Evolutionary conservation across 2,329 filamentous ascomycete species (phyloP).

Genomic region (Hypoxylon sp.): DNA sequence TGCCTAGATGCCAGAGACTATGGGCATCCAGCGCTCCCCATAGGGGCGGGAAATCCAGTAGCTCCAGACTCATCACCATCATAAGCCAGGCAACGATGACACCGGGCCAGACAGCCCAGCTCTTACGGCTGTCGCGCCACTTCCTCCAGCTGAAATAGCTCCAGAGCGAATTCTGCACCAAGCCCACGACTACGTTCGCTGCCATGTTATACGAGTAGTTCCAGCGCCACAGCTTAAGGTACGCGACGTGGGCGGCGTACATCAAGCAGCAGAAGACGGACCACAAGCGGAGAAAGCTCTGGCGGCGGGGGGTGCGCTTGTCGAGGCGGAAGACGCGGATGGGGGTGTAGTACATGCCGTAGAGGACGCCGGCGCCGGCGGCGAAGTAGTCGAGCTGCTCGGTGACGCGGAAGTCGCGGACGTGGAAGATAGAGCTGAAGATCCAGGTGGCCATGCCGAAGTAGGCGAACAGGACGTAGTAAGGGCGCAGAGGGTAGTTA

Average conservation of each 20-base stretch:
- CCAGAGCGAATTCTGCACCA: slow-evolving; percentile 87
- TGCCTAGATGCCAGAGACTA: slow-evolving; percentile 94
- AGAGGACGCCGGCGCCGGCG: slow-evolving; percentile 88
- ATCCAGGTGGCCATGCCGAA: slow-evolving; percentile 86
- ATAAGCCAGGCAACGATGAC: slow-evolving; percentile 92
- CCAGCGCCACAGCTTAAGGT: slow-evolving; percentile 87
- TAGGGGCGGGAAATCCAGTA: slow-evolving; percentile 92
- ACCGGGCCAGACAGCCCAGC: slow-evolving; percentile 91
- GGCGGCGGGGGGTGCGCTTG: slow-evolving; percentile 57
- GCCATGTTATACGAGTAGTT: slow-evolving; percentile 99
- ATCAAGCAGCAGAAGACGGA: slow-evolving; percentile 76
- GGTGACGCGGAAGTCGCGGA: slow-evolving; percentile 83
- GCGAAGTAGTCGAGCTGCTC: slow-evolving; percentile 98
- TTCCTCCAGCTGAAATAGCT: slow-evolving; percentile 81
- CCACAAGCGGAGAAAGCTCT: slow-evolving; percentile 76
- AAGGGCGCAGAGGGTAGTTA: slow-evolving; percentile 80
- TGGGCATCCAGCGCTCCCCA: slow-evolving; percentile 89
- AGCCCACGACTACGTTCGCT: slow-evolving; percentile 86
- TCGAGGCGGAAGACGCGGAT: slow-evolving; percentile 89
- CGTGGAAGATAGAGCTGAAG: slow-evolving; percentile 93
- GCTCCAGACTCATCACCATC: slow-evolving; percentile 92
- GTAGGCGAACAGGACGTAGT: slow-evolving; percentile 83
- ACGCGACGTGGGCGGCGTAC: slow-evolving; percentile 82
- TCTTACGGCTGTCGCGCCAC: slow-evolving; percentile 76
- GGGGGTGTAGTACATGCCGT: slow-evolving; percentile 87